Conservation (phyloP, 768 basidiomycete species). For the Hebeloma cylindrosporum region DNA sequence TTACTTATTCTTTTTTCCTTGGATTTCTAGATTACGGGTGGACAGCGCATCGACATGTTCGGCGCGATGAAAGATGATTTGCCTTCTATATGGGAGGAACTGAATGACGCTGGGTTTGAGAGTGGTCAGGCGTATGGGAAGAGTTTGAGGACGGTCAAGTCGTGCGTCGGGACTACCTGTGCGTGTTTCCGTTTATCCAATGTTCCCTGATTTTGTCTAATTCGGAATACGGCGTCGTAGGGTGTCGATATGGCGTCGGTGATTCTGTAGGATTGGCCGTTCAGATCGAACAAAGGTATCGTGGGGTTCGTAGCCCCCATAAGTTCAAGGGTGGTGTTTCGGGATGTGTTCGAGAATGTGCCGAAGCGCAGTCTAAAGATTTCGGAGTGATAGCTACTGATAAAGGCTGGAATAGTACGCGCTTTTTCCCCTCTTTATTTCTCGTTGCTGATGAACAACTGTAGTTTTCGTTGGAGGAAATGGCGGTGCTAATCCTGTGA, state of each 20-base stretch:
- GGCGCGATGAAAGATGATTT: slow-evolving; percentile 70
- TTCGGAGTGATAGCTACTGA: slow-evolving; percentile 77
- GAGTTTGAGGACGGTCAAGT: slow-evolving; percentile 71
- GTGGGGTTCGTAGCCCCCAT: slow-evolving; percentile 67
- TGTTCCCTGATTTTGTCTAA: no score
- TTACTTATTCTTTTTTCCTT: no score
- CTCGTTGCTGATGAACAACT: no score
- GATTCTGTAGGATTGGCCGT: slow-evolving; percentile 77
- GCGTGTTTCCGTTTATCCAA: no score
- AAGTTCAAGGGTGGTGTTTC: slow-evolving; percentile 78
- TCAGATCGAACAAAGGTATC: slow-evolving; percentile 69
- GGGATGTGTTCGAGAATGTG: slow-evolving; percentile 75
- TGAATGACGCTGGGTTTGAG: slow-evolving; percentile 66
- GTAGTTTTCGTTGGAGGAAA: slow-evolving; percentile 73
- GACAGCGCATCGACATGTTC: slow-evolving; percentile 69
- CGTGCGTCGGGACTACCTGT: slow-evolving; percentile 68
- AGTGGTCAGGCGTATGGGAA: slow-evolving; percentile 77
- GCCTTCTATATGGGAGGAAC: slow-evolving; percentile 65
- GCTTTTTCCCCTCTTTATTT: no score
- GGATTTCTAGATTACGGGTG: no score
- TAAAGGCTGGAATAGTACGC: slow-evolving; percentile 86
- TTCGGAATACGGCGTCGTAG: no score
- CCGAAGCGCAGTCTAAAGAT: slow-evolving; percentile 71
- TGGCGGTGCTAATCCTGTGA: slow-evolving; percentile 60
- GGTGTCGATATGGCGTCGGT: slow-evolving; percentile 72